Evolutionary conservation across 768 basidiomycete genomes (phyloP), one percentile per base, ranked within the genome.

Genomic region (Leccinum olivaceopallidum): DNA sequence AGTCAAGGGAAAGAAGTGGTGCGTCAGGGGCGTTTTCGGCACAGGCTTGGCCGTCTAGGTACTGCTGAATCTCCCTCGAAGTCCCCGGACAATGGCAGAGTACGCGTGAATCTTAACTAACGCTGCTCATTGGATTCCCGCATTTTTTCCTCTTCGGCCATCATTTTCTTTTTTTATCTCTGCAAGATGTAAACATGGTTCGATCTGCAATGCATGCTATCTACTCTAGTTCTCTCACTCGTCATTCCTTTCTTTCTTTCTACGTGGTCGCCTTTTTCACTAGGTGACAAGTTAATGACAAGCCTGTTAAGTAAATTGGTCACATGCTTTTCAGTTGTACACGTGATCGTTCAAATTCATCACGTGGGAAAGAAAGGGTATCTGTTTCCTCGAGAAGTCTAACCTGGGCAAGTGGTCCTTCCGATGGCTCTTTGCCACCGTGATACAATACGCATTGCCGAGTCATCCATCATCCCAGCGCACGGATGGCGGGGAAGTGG

Each of bases 101-200:
- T 76, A 59, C 74, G 73, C 61, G 67, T 74, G 60, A 76, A 75
- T 60, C 73, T 74, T 62, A 51, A 74, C 68, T 74, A 65, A 75
- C 56, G 57, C 55, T 62, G 10, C 56, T 73, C 69, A 44, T 63
- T 67, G 59, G 55, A 64, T 61, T 22, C 53, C 58, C 59, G 6
- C 37, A 55, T 57, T 42, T 59, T 34, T 53, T 42, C 7, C 16
- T 60, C 48, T 54, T 51, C 37, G 5, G 16, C 26, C 20, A 61
- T 54, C 52, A 51, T 56, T 36, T n/a, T 56, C 37, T 57, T 58
- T 63, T 62, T 44, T 44, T 62, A 30, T 69, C 56, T 59, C 61
- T 58, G 56, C 68, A 70, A 70, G 44, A 53, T 71, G 70, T 72
- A 71, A 67, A 65, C 53, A 62, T 63, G 53, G 51, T 56, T 51